Evolutionary conservation across 1,284 basidiomycete genomes (phyloP).

Genomic region (Leccinum fallax): DNA sequence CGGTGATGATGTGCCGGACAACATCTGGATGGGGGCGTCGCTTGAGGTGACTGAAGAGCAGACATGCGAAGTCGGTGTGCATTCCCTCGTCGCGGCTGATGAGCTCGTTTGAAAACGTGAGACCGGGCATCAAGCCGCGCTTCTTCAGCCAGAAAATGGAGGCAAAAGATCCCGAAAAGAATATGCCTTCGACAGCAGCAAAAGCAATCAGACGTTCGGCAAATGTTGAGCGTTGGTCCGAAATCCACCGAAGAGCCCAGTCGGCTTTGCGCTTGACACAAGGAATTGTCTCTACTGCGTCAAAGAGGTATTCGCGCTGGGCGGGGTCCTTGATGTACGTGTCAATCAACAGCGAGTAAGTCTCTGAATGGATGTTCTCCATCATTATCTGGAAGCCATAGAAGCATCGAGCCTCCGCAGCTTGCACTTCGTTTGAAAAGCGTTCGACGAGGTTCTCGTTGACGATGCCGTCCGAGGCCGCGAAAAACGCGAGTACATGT

Average conservation of each 20-base stretch:
- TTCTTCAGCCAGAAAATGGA: conserved; percentile 99
- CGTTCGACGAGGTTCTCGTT: conserved; percentile 97
- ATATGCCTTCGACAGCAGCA: conserved; percentile 98
- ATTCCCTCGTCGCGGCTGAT: conserved; percentile 98
- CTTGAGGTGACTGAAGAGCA: conserved; percentile 88
- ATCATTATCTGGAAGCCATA: conserved; percentile 99
- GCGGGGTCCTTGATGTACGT: conserved; percentile 93
- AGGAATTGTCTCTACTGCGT: conserved; percentile 93
- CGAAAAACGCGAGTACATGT: conserved; percentile 96
- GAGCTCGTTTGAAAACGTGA: conserved; percentile 97
- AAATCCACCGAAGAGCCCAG: conserved; percentile 95
- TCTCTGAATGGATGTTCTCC: conserved; percentile 97
- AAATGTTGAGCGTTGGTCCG: conserved; percentile 82
- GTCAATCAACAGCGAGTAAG: conserved; percentile 97
- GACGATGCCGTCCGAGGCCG: conserved; percentile 96
- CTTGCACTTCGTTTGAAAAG: conserved; percentile 94
- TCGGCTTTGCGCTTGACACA: conserved; percentile 92
- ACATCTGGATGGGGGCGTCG: conserved; percentile 81
- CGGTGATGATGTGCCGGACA: conserved; percentile 72
- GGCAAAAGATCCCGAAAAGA: conserved; percentile 95
- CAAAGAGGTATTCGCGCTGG: conserved; percentile 88
- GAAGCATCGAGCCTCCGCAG: conserved; percentile 95
- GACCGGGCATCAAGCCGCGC: conserved; percentile 96
- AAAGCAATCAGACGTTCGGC: conserved; percentile 94
- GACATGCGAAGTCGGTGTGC: conserved; percentile 97